Base-by-base conservation (phyloP, 2,329 filamentous ascomycete genomes). In the Harringtonia aguacate region DNA sequence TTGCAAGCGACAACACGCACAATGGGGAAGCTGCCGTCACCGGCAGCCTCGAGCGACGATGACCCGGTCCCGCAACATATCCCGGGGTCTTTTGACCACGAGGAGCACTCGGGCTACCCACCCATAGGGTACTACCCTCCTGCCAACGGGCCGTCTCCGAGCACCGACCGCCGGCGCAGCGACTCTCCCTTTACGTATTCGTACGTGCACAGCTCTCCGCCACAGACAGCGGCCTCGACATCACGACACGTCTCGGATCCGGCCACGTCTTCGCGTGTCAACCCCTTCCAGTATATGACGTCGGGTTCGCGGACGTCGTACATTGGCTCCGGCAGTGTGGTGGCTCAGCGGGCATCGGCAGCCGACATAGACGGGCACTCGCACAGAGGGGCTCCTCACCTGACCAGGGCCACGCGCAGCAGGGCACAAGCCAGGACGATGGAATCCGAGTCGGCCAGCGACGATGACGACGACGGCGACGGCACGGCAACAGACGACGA, bases 221-320 rank as follows among this genome's bases (percentile, higher is more conserved):
- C 53, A 2, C 44, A 56, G 4, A 12, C 34, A 8, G 36, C 52
- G 15, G 48, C 50, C 2, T 44, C 58, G 4, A 54, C 58, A 13
- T 51, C 58, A 29, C 65, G 72, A 20, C 68, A 72, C 40, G 55
- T 59, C 14, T 73, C 71, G 4, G 72, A 75, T 46, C 60, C 65
- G 8, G 48, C 55, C 28, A 48, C 59, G 36, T 37, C 33, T 18
- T 55, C 54, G 29, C 53, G 53, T 24, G 45, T 61, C 14, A 68
- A 77, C 46, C 72, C 73, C 5, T 77, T 77, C 47, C 65, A 67
- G 48, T 77, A 69, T 54, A 71, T 75, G 58, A 70, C 67, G 4
- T 61, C 59, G 20, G 69, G 66, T 13, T 55, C 69, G 30, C 66
- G 63, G 28, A 58, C 57, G 43, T 52, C 65, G 14, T 58, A 61